phyloP scores from a whole-genome alignment of 768 basidiomycete genomes.

The Russula brevipes region DNA sequence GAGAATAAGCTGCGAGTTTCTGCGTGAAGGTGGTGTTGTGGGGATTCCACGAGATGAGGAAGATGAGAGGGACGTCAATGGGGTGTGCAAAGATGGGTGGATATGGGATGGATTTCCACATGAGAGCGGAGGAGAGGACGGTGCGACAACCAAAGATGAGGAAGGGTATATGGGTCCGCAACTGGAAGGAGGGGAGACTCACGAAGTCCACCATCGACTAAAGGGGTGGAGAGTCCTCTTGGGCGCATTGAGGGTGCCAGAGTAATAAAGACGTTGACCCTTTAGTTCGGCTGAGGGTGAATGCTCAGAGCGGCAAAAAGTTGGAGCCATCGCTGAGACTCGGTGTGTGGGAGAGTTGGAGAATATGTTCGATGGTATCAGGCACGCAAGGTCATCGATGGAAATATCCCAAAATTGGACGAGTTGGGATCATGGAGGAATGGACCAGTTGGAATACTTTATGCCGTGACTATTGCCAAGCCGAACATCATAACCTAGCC shows the following conservation, averaged over 20 bases:
- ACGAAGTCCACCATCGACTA: constrained; percentile 82
- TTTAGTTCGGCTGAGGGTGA: constrained; percentile 70
- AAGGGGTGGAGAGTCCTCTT: constrained; percentile 62
- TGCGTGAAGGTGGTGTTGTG: constrained; percentile 61
- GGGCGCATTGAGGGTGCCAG: constrained; percentile 83
- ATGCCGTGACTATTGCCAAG: constrained; percentile 81
- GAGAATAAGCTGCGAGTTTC: constrained; percentile 75
- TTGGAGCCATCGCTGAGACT: constrained; percentile 73
- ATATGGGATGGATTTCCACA: constrained; percentile 82
- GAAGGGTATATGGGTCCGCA: constrained; percentile 68
- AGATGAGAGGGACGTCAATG: constrained; percentile 62
- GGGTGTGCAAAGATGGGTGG: constrained; percentile 71
- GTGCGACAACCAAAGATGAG: constrained; percentile 81
- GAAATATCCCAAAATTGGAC: constrained; percentile 75
- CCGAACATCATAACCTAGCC: constrained; percentile 84
- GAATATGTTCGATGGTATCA: constrained; percentile 72
- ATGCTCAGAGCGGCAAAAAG: constrained; percentile 83
- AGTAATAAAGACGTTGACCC: constrained; percentile 75
- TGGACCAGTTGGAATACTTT: constrained; percentile 83
- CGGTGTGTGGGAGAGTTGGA: constrained; percentile 57
- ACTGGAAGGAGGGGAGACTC: constrained; percentile 24
- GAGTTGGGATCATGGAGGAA: constrained; percentile 64
- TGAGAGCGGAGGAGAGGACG: constrained; percentile 72
- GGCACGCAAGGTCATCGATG: constrained; percentile 83
- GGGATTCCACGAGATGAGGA: constrained; percentile 72